Evolutionary conservation across 2,329 filamentous ascomycete genomes (phyloP), one percentile per base, ranked within the genome.

Genomic region (Paecilomyces dactylethromorphus): DNA sequence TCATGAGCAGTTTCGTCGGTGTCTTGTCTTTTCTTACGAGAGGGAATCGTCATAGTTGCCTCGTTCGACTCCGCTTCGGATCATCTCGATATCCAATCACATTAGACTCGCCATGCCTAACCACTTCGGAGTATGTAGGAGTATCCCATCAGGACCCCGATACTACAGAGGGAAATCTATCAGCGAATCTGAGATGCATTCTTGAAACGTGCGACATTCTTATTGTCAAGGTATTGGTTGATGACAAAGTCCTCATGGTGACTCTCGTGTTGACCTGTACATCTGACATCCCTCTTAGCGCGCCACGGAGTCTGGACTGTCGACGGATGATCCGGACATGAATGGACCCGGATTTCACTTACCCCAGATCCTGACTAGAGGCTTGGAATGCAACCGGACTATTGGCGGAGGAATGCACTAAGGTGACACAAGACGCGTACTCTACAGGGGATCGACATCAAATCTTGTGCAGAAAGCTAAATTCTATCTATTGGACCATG

Each of bases 1-100:
- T 45, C 39, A 45, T 45, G 39, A 45, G 39, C 39, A 6, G 39
- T 45, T 45, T 18, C 15, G 15, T 45, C 39, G n/a, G n/a, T 18
- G n/a, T 45, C 26, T 29, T 29, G 26, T 55, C 22, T 39, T 26
- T 31, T 50, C 56, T 58, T 60, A 62, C 59, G 57, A 58, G 56
- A 29, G 55, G 54, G 54, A 49, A 54, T 61, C 68, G 68, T 69
- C 68, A 69, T 71, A 56, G 66, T 71, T 62, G 66, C 67, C 33
- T 39, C 33, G 12, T 39, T 12, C 33, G 33, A 13, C 33, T 39
- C 33, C 33, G 33, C 33, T 15, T 45, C 15, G 13, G 35, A 45
- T 45, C 1, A 45, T 5, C 15, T 45, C 15, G 15, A 45, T n/a
- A 31, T 24, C 51, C 51, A 53, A 53, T 53, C 51, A 53, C 4